Conservation (phyloP, 345 rosid species). For the Citrus cavaleriei region DNA sequence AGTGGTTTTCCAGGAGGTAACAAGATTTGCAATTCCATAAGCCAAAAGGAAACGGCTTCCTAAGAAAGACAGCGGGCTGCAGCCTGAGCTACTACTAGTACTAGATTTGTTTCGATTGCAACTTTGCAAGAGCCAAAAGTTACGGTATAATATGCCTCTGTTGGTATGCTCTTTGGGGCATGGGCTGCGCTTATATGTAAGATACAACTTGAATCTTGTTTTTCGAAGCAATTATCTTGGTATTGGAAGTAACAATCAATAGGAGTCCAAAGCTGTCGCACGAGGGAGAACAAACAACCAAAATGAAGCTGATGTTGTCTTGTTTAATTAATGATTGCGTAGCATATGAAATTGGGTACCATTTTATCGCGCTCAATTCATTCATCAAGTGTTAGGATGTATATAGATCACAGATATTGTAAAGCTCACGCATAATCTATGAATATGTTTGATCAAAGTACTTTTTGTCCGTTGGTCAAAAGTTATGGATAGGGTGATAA, state of each 20-base stretch:
- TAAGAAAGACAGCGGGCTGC: background rate
- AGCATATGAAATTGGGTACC: background rate
- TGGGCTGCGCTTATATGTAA: background rate
- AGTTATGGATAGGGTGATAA: no score
- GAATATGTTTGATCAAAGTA: no score
- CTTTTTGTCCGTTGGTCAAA: no score
- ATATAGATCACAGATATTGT: background rate
- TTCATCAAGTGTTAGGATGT: background rate
- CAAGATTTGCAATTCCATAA: background rate
- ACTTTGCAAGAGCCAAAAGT: background rate
- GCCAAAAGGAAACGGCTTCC: background rate
- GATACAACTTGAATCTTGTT: background rate
- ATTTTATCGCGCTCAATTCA: background rate
- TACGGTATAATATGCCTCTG: background rate
- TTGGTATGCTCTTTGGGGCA: background rate
- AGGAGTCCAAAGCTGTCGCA: background rate
- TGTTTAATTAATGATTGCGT: no score
- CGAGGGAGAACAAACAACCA: background rate
- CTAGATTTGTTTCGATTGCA: background rate
- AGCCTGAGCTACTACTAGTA: background rate
- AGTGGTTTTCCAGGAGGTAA: background rate
- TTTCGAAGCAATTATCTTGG: background rate
- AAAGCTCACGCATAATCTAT: no score
- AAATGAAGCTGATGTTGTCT: background rate
- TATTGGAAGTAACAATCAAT: background rate